Percentiles rank a stretch among this genome's conserved stretches.
Evolutionary conservation across 2,329 filamentous ascomycete genomes (phyloP).

Genomic region (Gaeumannomyces sp.): DNA sequence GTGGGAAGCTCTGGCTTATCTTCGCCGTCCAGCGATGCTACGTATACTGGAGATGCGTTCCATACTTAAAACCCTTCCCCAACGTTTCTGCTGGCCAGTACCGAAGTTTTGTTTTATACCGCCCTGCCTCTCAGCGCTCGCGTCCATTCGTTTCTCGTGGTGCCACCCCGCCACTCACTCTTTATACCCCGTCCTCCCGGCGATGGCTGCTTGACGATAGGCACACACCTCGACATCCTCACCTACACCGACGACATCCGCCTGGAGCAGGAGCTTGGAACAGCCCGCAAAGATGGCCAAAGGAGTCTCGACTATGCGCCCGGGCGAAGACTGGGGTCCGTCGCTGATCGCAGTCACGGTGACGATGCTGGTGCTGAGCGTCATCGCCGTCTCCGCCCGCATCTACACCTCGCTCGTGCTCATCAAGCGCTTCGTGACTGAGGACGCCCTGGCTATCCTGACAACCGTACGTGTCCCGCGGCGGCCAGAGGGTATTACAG

Average conservation of each 20-base stretch:
- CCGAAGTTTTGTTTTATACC: neutral
- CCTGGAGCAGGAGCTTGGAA: neutral
- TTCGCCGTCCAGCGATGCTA: neutral
- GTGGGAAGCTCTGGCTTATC: neutral
- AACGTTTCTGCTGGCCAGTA: neutral
- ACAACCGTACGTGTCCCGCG: conserved; percentile 22
- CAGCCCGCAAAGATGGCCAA: neutral
- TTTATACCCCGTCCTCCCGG: neutral
- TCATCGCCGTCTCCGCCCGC: conserved; percentile 24
- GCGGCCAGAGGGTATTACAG: no score
- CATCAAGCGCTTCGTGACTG: conserved; percentile 25
- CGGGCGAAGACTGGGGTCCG: conserved; percentile 15
- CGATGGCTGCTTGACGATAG: neutral
- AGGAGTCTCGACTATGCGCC: neutral
- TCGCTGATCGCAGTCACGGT: conserved; percentile 22
- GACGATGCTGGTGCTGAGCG: conserved; percentile 28
- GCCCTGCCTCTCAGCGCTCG: neutral
- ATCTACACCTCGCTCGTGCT: conserved; percentile 27
- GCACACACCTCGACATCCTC: neutral
- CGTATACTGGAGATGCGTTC: neutral
- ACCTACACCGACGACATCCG: neutral
- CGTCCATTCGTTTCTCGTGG: neutral
- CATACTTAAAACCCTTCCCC: neutral
- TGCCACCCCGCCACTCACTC: neutral
- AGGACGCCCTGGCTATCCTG: conserved; percentile 28